Conservation (phyloP, 2,329 filamentous ascomycete genomes). For the Cryphonectria japonica region DNA sequence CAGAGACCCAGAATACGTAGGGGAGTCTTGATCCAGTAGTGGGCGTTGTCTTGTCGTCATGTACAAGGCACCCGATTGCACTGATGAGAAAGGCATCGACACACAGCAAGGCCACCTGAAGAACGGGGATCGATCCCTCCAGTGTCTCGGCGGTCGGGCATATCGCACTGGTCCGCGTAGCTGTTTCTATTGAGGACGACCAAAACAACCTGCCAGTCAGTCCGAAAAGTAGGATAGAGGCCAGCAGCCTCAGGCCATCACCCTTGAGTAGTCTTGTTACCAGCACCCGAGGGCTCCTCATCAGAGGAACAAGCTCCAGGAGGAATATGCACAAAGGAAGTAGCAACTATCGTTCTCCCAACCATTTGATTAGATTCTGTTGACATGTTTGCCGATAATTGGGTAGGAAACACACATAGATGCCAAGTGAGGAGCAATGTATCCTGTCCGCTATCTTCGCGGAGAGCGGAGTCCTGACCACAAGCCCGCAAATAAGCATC, state of each 20-base stretch:
- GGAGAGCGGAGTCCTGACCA: neutral
- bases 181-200: neutral
- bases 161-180: constrained; percentile 2
- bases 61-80: neutral
- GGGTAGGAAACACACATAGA: neutral
- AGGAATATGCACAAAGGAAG: neutral
- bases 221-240: neutral
- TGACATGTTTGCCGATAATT: no score
- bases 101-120: neutral
- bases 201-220: constrained; percentile 2
- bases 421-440: constrained; percentile 3
- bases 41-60: constrained; percentile 6
- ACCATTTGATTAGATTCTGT: neutral
- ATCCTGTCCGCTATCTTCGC: constrained; percentile 1
- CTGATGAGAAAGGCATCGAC: constrained; percentile 3
- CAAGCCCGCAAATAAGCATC: neutral
- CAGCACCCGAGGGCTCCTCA: neutral
- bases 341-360: neutral
- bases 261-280: neutral
- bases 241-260: neutral
- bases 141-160: neutral
- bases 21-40: constrained; percentile 1
- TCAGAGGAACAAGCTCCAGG: neutral
- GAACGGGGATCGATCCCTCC: neutral
- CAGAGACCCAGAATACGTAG: constrained; percentile 2